Evolutionary conservation across 1,139 yeast species (phyloP).

Genomic region (Pichia sp.): DNA sequence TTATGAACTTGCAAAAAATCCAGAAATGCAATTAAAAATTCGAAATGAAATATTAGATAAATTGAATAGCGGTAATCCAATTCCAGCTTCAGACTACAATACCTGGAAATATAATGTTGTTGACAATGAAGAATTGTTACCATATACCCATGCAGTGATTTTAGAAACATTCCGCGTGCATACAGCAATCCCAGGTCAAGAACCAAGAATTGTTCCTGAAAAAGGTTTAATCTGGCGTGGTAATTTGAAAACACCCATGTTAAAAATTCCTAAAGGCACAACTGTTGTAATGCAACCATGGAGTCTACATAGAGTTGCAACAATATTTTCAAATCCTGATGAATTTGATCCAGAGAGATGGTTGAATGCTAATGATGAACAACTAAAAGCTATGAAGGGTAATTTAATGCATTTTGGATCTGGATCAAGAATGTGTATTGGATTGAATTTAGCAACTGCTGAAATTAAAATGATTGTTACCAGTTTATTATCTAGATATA

Average conservation of each 20-base stretch:
- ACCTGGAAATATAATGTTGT: conserved; percentile 29
- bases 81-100: conserved; percentile 5
- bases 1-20: conserved; percentile 51
- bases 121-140: conserved; percentile 37
- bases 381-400: conserved; percentile 43
- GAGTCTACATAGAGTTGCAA: conserved; percentile 50
- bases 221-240: conserved; percentile 29
- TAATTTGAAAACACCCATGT: conserved; percentile 21
- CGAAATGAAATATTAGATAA: conserved; percentile 35
- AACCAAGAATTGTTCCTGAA: conserved; percentile 49
- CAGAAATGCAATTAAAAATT: conserved; percentile 37
- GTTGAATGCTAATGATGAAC: conserved; percentile 36
- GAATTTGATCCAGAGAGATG: conserved; percentile 57
- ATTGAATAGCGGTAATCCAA: conserved; percentile 13
- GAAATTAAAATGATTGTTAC: conserved; percentile 60
- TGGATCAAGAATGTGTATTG: conserved; percentile 72
- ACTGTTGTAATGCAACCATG: conserved; percentile 61
- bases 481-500: conserved; percentile 46
- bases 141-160: conserved; percentile 50
- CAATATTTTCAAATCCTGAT: conserved; percentile 46
- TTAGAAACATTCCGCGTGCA: conserved; percentile 56
- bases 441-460: conserved; percentile 60
- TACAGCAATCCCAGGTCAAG: conserved; percentile 71
- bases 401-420: conserved; percentile 66
- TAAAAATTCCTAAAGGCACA: conserved; percentile 47